phyloP scores from a whole-genome alignment of 2,329 filamentous ascomycete genomes.

The Colletotrichum tabaci region DNA sequence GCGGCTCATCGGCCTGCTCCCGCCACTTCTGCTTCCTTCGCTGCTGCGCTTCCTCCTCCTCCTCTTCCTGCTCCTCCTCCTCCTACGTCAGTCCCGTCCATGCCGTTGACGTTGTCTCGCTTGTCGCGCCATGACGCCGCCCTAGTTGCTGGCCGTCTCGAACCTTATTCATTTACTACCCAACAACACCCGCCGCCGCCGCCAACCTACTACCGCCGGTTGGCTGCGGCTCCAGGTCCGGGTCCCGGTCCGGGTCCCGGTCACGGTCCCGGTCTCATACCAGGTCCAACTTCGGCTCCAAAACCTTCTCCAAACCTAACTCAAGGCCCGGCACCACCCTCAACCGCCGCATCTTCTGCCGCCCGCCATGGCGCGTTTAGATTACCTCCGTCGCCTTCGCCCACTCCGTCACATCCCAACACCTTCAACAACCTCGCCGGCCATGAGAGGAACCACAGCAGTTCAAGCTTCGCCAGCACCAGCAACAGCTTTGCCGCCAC shows the following conservation, averaged over 20 bases:
- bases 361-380: constrained; percentile 30
- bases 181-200: constrained; percentile 7
- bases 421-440: not conserved
- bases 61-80: not conserved
- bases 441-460: constrained; percentile 25
- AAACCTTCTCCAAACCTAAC: not conserved
- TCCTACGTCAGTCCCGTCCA: not conserved
- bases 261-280: not conserved
- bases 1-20: not conserved
- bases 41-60: not conserved
- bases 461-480: constrained; percentile 20
- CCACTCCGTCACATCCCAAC: constrained; percentile 36
- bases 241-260: not conserved
- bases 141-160: constrained; percentile 9
- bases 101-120: constrained; percentile 23
- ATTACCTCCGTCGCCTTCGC: constrained; percentile 37
- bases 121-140: constrained; percentile 30
- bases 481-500: constrained; percentile 4
- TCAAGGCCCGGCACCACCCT: not conserved
- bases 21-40: not conserved
- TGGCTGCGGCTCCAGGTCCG: constrained; percentile 23
- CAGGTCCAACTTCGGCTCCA: not conserved
- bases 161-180: constrained; percentile 17
- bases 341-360: not conserved
- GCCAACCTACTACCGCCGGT: constrained; percentile 23